Evolutionary conservation across 176 grass and related monocot species (phyloP), one percentile per base, ranked within the genome.

Genomic region (Themeda triandra): DNA sequence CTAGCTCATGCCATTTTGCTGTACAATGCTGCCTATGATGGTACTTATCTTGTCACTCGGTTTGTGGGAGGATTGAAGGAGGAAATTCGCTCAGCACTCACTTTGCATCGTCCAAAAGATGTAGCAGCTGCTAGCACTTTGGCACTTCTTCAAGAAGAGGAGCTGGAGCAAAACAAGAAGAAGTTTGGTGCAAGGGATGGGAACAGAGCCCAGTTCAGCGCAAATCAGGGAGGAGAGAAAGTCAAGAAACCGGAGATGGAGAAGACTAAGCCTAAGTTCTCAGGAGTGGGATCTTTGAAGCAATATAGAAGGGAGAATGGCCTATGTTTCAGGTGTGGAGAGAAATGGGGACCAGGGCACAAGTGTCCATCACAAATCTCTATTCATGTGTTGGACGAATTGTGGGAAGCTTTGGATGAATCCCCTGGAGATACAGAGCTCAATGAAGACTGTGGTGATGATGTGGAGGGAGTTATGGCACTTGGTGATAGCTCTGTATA

Each of bases 171-270:
- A 1, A 3, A 14, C 1, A 51, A 19, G 46, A 49, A 17, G 13
- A 13, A 13, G 13, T 1, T 15, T 5, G 14, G 46, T 4, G 0
- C 2, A 3, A 49, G 4, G 2, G 4, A 0, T 4, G 0, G 3
- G 4, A 17, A 15, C 3, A 2, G 0, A 0, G 0, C 1, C 4
- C 8, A 5, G 8, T 1, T 10, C 48, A 5, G 13, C 0, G 36
- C n/a, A n/a, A n/a, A n/a, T n/a, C 33, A 35, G 6, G 4, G 5
- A 5, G 0, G 5, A 4, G 1, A 3, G 21, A 0, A 53, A 19
- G 6, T 0, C 5, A 2, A 53, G 8, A 14, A 1, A 2, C 0
- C 5, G 2, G 0, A 0, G 6, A 1, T 2, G 0, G 17, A 18
- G 21, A 19, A 21, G 2, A 1, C 11, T 0, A 46, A 15, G 4